A percentile compares a stretch with the other conserved stretches of the same genome.
phyloP scores from a whole-genome alignment of 2,329 filamentous ascomycete genomes.

The Phialophora verrucosa region DNA sequence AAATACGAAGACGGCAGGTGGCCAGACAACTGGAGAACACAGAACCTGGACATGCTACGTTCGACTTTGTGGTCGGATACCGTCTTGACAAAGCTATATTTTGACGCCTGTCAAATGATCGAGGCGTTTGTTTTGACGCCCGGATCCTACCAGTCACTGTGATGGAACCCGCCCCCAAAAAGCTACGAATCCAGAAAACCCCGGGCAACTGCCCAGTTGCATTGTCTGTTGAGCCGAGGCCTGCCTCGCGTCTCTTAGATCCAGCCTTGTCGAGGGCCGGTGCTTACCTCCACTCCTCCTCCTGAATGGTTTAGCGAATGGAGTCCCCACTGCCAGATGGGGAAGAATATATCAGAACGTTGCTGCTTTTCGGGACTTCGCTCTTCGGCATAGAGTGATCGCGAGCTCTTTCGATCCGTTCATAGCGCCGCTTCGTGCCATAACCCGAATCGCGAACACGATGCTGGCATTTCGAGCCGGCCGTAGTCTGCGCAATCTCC shows the following conservation, averaged over 20 bases:
- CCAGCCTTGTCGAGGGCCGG: not conserved
- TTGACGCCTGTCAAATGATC: constrained; percentile 16
- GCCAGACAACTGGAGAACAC: constrained; percentile 16
- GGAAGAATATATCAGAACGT: not conserved
- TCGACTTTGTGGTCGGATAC: constrained; percentile 25
- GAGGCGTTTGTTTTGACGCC: not conserved
- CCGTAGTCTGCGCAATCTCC: not conserved
- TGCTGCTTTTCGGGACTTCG: not conserved
- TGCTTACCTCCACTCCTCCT: not conserved
- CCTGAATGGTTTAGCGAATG: not conserved
- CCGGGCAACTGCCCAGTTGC: no score
- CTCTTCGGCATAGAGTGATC: not conserved
- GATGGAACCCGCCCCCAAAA: not conserved
- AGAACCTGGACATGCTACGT: constrained; percentile 16
- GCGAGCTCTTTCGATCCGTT: not conserved
- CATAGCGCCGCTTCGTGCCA: not conserved
- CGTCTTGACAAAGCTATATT: constrained; percentile 12
- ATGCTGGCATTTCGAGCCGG: not conserved
- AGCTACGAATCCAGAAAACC: not conserved
- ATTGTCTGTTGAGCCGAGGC: no score
- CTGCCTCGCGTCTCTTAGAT: no score
- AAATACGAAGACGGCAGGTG: constrained; percentile 5
- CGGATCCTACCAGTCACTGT: not conserved
- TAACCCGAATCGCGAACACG: not conserved
- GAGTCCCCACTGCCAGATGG: not conserved